Base-by-base conservation (phyloP, 2,329 filamentous ascomycete species). In the Colletotrichum melonis region DNA sequence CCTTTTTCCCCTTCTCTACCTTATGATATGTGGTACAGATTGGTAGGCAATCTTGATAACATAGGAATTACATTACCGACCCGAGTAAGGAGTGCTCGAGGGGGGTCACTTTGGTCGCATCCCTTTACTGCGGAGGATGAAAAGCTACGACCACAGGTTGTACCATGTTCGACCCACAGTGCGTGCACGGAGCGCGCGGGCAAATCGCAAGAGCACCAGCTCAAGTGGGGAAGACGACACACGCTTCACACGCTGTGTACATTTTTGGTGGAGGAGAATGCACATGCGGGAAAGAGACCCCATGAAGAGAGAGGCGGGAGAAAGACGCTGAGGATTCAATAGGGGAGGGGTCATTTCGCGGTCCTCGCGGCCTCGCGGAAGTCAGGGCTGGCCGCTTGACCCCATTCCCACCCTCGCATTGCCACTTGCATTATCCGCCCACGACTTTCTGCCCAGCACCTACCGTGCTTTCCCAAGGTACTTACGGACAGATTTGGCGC, bases 151-250 rank as follows among this genome's bases (percentile, higher is more conserved):
- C n/a, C 57, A 54, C 46, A 5, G 26, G 24, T 24, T 26, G 32
- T 69, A 46, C 26, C 35, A n/a, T 69, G 16, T 14, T 49, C 35
- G 58, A 32, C 52, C 54, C 32, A 72, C 62, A 73, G 67, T 63
- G n/a, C 28, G 63, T 72, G 62, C 57, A 73, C 62, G 71, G 67
- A 73, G 71, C 49, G 71, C 56, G 67, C 67, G 58, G 62, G 38
- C 49, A 69, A 26, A 7, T 16, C 38, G 35, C 19, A 49, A n/a
- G 42, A 24, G 66, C 66, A 69, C 65, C 32, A 56, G 26, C 8
- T 5, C 22, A 56, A 69, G 70, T 69, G 65, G 65, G 52, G 52
- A 57, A 69, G 19, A 22, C 38, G 30, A 69, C 59, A 64, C 59
- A 64, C 66, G 58, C 66, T 60, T 30, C 59, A 64, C 59, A 64